A percentile compares a stretch with the other conserved stretches of the same genome.
These are phyloP conservation scores for Lophiotrema nucula DNA, from an alignment of 495 filamentous ascomycete genomes.

Conservation along the genomic window DNA sequence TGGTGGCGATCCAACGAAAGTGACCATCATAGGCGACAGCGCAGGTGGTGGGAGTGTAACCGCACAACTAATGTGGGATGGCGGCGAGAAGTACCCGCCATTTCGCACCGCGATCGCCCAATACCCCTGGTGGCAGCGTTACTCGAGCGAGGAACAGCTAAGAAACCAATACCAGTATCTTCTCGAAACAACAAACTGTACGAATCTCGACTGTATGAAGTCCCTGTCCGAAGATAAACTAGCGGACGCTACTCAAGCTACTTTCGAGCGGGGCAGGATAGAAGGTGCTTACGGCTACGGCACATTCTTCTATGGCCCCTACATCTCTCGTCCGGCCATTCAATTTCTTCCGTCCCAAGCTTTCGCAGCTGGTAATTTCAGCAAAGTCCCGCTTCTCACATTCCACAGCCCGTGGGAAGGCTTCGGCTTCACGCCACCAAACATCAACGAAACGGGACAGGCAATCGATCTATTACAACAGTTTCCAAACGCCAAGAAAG, in stretches of 20 bases:
- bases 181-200: constrained; percentile 14
- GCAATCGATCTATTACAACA: constrained; percentile 12
- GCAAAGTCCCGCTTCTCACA: constrained; percentile 16
- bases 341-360: constrained; percentile 6
- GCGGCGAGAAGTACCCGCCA: constrained; percentile 14
- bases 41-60: constrained; percentile 24
- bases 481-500: constrained; percentile 7
- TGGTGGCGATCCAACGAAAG: constrained; percentile 22
- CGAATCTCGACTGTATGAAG: constrained; percentile 1
- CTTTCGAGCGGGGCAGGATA: background rate
- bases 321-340: constrained; percentile 18
- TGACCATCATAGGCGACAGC: constrained; percentile 19
- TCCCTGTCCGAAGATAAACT: constrained; percentile 1
- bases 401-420: constrained; percentile 20
- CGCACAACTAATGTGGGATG: constrained; percentile 16
- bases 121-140: constrained; percentile 30
- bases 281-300: constrained; percentile 20
- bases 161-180: constrained; percentile 12
- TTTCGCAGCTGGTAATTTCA: constrained; percentile 18
- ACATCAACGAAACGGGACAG: constrained; percentile 6
- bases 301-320: constrained; percentile 28
- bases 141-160: background rate
- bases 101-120: constrained; percentile 27
- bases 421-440: constrained; percentile 14
- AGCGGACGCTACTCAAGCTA: background rate